Base-by-base conservation (phyloP, 805 yeast genomes). In the Wickerhamiella nectarea region DNA sequence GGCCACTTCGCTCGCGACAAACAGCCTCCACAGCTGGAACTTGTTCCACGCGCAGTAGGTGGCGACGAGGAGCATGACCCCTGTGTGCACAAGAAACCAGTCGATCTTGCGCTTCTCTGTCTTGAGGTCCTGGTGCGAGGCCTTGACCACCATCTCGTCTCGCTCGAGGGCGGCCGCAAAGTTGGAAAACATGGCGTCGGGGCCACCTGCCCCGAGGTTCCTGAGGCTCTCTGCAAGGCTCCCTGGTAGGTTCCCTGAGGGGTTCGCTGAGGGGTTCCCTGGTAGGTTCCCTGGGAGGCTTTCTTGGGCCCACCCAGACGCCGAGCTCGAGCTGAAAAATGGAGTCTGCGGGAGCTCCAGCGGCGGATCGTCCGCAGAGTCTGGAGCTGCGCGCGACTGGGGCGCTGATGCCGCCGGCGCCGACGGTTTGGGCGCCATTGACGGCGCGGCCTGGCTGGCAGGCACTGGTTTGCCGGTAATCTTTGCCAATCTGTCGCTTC, bases 391-490 rank as follows among this genome's bases (percentile, higher is more conserved):
- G n/a, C n/a, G n/a, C n/a, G n/a, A n/a, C n/a, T n/a, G n/a, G n/a
- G n/a, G n/a, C n/a, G n/a, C n/a, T n/a, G n/a, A n/a, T n/a, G n/a
- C n/a, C n/a, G n/a, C n/a, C n/a, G n/a, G n/a, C n/a, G n/a, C n/a
- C n/a, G n/a, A n/a, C n/a, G n/a, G n/a, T n/a, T n/a, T n/a, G n/a
- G n/a, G n/a, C n/a, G n/a, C n/a, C n/a, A n/a, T n/a, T n/a, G n/a
- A n/a, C n/a, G n/a, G n/a, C n/a, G n/a, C n/a, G n/a, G n/a, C n/a
- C n/a, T n/a, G n/a, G n/a, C n/a, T n/a, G n/a, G n/a, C n/a, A n/a
- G n/a, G n/a, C n/a, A n/a, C n/a, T 21, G 38, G 47, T 26, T 46
- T 31, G 38, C 55, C 46, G 26, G 65, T 60, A 48, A 60, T 60
- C 33, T 56, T 52, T 11, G 58, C 56, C 31, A 60, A 51, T 8